Base-by-base conservation (phyloP, 352 stramenopile genomes). In the Pseudoperonospora humuli region DNA sequence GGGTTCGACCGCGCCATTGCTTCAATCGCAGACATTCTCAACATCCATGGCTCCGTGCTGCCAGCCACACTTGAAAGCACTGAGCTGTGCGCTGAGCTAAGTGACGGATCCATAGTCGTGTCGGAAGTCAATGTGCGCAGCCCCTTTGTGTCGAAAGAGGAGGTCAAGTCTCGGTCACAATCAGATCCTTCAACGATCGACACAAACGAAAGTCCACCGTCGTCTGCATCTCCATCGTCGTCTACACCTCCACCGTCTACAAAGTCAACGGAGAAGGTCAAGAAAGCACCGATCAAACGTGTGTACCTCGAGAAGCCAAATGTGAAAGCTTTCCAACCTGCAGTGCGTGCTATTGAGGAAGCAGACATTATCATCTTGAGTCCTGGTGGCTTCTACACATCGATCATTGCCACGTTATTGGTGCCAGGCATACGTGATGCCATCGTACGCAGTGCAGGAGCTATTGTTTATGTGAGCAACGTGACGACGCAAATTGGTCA, bases 401-500 rank as follows among this genome's bases (percentile, higher is more conserved):
- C 80, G 9, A 93, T 93, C 35, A 87, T 90, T 43, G 62, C 77
- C 10, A 81, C 77, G 13, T 54, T 93, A 14, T 54, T 93, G 5
- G 80, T 90, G 2, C 80, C 80, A 18, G 80, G 80, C 8, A 89
- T 93, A 38, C 79, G 79, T 3, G 80, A 90, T 32, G 77, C 80
- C 28, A 93, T 93, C 40, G 54, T 49, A 19, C 61, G 74, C 20
- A 85, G 75, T 27, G 51, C 61, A 0, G 80, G 77, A 9, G 75
- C 77, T 14, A 86, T 71, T 0, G 80, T 93, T 8, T 93, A 93
- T 54, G 77, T 93, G 41, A 90, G 77, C 65, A 93, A 93, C 37
- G 77, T 93, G 26, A 79, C 80, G 1, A 93, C 80, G 13, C 80
- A 93, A 21, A 83, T 67, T 48, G 80, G 80, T 0, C 80, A 93